phyloP scores from a whole-genome alignment of 108 stramenopile genomes.

The Skeletonema grethae region DNA sequence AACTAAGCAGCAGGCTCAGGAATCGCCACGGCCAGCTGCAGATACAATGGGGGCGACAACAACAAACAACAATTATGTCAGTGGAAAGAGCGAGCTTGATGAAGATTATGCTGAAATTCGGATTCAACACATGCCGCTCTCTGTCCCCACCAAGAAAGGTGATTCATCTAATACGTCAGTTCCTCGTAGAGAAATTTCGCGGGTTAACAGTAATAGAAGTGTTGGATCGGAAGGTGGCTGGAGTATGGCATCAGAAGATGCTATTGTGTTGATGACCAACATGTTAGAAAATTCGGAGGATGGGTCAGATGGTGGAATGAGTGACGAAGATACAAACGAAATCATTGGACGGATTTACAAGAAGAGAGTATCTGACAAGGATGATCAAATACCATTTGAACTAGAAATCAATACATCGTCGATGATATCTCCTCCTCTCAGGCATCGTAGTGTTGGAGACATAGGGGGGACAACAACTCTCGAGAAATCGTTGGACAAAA shows the following conservation, averaged over 20 bases:
- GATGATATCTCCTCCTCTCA: background rate
- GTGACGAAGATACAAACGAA: conserved; percentile 3
- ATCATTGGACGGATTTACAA: conserved; percentile 29
- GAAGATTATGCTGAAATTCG: background rate
- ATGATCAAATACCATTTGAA: conserved; percentile 31
- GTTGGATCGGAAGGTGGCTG: conserved; percentile 11
- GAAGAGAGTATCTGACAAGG: background rate
- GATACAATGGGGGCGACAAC: background rate
- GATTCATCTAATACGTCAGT: background rate
- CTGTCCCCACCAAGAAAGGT: conserved; percentile 6
- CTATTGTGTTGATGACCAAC: conserved; percentile 38
- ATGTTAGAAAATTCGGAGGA: conserved; percentile 3
- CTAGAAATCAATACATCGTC: conserved; percentile 18
- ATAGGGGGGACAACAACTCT: background rate
- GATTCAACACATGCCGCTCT: background rate
- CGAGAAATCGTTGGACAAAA: background rate
- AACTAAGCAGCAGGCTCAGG: background rate
- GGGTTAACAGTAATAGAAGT: conserved; percentile 10
- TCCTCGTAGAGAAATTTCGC: background rate
- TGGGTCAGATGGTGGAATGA: background rate
- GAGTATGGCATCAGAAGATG: conserved; percentile 46
- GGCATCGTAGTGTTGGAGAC: background rate
- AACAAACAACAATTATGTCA: background rate
- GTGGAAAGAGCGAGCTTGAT: background rate
- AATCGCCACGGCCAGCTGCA: background rate